These are phyloP conservation scores for Pseudoneurospora amorphoporcata DNA, from an alignment of 495 filamentous ascomycete species.

Conservation along the genomic window DNA sequence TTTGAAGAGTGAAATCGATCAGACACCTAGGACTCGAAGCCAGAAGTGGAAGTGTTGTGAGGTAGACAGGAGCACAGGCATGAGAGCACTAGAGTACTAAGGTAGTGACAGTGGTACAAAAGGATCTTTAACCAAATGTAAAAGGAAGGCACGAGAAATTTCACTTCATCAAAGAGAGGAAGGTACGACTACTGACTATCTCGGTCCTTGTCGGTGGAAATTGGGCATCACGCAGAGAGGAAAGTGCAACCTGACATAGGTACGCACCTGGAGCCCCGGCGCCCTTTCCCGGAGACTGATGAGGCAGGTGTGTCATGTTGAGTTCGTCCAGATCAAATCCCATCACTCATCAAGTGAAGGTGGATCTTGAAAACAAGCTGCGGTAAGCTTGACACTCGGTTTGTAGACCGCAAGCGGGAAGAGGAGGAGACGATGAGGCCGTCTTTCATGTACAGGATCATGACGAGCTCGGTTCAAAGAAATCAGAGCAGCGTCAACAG, in stretches of 20 bases:
- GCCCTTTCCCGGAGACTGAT: neutral
- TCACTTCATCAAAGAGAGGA: neutral
- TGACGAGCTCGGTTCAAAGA: too few relatives aligned
- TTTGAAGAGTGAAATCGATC: neutral
- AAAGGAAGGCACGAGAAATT: neutral
- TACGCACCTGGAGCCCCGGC: neutral
- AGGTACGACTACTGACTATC: neutral
- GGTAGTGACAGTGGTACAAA: neutral
- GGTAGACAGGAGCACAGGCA: too few relatives aligned
- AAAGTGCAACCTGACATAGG: neutral
- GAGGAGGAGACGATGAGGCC: too few relatives aligned
- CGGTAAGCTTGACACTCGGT: neutral
- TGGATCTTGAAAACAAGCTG: neutral
- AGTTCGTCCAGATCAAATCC: too few relatives aligned
- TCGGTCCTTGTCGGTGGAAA: neutral
- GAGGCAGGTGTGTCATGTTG: too few relatives aligned
- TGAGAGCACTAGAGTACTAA: too few relatives aligned
- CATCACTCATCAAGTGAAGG: neutral
- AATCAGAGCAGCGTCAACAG: too few relatives aligned
- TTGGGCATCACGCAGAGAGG: neutral
- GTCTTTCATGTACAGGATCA: too few relatives aligned
- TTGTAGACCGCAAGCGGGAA: neutral
- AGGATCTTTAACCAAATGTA: too few relatives aligned
- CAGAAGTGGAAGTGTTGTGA: too few relatives aligned
- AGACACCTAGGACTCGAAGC: too few relatives aligned